phyloP scores from a whole-genome alignment of 495 filamentous ascomycete species.

The Podospora sp. region DNA sequence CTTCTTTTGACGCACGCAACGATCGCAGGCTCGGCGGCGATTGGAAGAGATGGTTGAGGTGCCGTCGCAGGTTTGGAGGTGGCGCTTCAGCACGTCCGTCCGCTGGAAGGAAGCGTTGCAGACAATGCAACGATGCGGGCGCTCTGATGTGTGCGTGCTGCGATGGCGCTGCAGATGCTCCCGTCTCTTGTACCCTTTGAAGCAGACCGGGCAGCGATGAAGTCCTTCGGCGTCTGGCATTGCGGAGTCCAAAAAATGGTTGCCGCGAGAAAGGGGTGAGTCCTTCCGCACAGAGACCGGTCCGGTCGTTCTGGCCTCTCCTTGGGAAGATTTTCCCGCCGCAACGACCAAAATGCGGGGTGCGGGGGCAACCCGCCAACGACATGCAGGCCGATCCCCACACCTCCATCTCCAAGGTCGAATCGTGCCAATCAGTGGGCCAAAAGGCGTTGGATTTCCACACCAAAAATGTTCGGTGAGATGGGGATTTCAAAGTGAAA shows the following conservation, averaged over 20 bases:
- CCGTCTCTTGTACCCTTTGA: slow-evolving; percentile 39
- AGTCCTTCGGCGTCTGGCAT: slow-evolving; percentile 32
- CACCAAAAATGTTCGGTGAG: not conserved
- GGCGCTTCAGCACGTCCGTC: slow-evolving; percentile 38
- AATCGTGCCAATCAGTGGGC: not conserved
- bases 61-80: slow-evolving; percentile 38
- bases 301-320: not conserved
- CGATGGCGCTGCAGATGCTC: slow-evolving; percentile 38
- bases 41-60: slow-evolving; percentile 18
- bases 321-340: not conserved
- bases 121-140: slow-evolving; percentile 34
- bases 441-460: too few species aligned
- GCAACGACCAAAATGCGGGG: not conserved
- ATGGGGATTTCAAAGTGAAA: not conserved
- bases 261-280: not conserved
- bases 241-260: slow-evolving; percentile 1
- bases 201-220: slow-evolving; percentile 37
- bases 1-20: slow-evolving; percentile 40
- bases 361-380: not conserved
- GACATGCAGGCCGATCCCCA: not conserved
- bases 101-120: slow-evolving; percentile 37
- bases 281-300: not conserved
- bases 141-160: slow-evolving; percentile 32
- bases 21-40: slow-evolving; percentile 35
- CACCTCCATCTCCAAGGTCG: not conserved